Conservation (phyloP, 1,139 yeast species). For the Candida anutae region DNA sequence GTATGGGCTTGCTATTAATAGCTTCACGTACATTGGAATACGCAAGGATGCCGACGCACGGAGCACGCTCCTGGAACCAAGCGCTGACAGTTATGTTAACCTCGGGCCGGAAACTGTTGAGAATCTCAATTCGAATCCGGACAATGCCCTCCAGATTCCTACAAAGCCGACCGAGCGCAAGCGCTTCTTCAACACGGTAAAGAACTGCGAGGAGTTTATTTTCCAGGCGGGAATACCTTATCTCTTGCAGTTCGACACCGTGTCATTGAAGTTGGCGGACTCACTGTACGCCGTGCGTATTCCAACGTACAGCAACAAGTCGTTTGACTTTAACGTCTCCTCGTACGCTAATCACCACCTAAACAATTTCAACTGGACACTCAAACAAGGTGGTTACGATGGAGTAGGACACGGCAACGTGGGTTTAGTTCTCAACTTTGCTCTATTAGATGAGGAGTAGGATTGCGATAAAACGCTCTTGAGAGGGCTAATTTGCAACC, state of each 20-base stretch:
- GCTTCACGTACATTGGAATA: slow-evolving; percentile 37
- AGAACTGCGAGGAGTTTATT: slow-evolving; percentile 24
- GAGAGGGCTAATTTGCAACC: too few relatives aligned
- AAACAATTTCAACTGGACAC: slow-evolving; percentile 38
- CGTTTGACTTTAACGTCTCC: slow-evolving; percentile 35
- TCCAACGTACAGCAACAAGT: slow-evolving; percentile 30
- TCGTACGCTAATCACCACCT: slow-evolving; percentile 35
- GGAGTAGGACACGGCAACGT: slow-evolving; percentile 28
- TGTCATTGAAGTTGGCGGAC: slow-evolving; percentile 32
- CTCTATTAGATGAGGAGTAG: slow-evolving; percentile 24
- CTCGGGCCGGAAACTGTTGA: slow-evolving; percentile 14
- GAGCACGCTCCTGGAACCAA: slow-evolving; percentile 2
- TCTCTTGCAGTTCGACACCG: slow-evolving; percentile 31
- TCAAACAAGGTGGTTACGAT: slow-evolving; percentile 32
- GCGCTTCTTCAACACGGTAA: slow-evolving; percentile 22
- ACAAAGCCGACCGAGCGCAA: slow-evolving; percentile 23
- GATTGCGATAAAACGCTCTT: too few relatives aligned
- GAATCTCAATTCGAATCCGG: slow-evolving; percentile 15
- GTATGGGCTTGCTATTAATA: slow-evolving; percentile 54
- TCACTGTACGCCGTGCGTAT: slow-evolving; percentile 34
- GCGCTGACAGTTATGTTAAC: slow-evolving; percentile 6
- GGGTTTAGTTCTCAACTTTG: slow-evolving; percentile 35
- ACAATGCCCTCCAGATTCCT: slow-evolving; percentile 21
- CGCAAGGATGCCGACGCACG: neutral
- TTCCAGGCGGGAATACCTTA: slow-evolving; percentile 21